Evolutionary conservation across 2,329 filamentous ascomycete species (phyloP).

Genomic region (Penicillium carneum): DNA sequence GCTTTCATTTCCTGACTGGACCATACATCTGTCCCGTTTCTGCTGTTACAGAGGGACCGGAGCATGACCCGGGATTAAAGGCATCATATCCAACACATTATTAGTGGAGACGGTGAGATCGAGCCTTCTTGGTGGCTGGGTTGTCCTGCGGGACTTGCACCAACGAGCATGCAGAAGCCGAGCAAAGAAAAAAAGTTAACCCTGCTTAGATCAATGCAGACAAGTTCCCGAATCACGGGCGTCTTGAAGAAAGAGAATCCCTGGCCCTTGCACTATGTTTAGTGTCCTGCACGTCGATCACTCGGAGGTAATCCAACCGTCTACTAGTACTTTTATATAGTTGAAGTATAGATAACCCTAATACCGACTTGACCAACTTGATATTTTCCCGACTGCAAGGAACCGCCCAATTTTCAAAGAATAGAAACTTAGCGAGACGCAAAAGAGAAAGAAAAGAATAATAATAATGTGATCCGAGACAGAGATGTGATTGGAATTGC

Average conservation of each 20-base stretch:
- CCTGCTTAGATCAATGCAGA: slow-evolving; percentile 34
- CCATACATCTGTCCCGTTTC: slow-evolving; percentile 31
- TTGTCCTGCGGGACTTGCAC: slow-evolving; percentile 30
- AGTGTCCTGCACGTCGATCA: slow-evolving; percentile 17
- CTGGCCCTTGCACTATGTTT: slow-evolving; percentile 2
- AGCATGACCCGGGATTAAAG: slow-evolving; percentile 29
- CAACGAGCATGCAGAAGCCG: slow-evolving; percentile 42
- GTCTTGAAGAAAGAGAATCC: slow-evolving; percentile 16
- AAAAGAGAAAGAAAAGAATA: neutral
- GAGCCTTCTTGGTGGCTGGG: slow-evolving; percentile 39
- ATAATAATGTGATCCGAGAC: slow-evolving; percentile 21
- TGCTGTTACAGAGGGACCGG: slow-evolving; percentile 5
- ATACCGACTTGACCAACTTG: neutral
- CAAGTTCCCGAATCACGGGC: slow-evolving; percentile 36
- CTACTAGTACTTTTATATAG: slow-evolving; percentile 3
- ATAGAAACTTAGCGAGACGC: neutral
- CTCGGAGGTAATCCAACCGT: slow-evolving; percentile 2
- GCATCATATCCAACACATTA: slow-evolving; percentile 33
- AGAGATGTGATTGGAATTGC: slow-evolving; percentile 38
- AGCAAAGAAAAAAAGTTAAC: slow-evolving; percentile 26
- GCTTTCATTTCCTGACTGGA: slow-evolving; percentile 40
- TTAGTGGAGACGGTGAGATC: slow-evolving; percentile 43
- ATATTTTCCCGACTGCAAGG: slow-evolving; percentile 3
- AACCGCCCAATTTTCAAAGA: slow-evolving; percentile 11
- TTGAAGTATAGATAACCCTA: neutral